Base-by-base conservation (phyloP, 2,329 filamentous ascomycete species). In the Hymenoscyphus albidus region DNA sequence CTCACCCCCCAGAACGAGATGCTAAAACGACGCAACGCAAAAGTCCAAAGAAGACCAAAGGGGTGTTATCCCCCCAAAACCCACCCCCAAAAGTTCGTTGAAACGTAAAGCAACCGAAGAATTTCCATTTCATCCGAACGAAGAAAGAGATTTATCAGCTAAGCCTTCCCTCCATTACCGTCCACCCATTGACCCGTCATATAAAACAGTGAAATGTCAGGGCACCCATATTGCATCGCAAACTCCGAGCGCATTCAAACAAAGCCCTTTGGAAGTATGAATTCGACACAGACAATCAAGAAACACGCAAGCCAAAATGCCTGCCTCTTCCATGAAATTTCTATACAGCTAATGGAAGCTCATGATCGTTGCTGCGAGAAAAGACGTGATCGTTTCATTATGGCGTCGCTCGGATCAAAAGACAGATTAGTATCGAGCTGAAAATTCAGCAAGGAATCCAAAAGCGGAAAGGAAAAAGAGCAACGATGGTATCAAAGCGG, bases 401-500 rank as follows among this genome's bases (percentile, higher is more conserved):
- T 22, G 18, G 44, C 42, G 42, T 44, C 42, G 42, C 16, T 44
- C 16, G 44, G 44, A 13, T 35, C 35, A 13, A 2, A 22, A 58
- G 1, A 16, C 18, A 58, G 18, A 31, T 32, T 31, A 31, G 16
- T n/a, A 58, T 32, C 55, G 27, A n/a, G 16, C 55, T 31, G 16
- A 22, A n/a, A 51, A 44, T 6, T 35, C 4, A 6, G 48, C 18
- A 38, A 42, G n/a, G 58, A 32, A 32, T 31, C 42, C 22, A 55
- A 63, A 32, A 59, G 13, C 16, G 35, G 18, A 16, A n/a, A 40
- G 4, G 12, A 55, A 40, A 42, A 56, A 27, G 18, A 62, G 38
- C 48, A 61, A 61, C 40, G 44, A 61, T 64, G 63, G 63, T 64
- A 64, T 64, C 63, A 64, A 58, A 31, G 48, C 54, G 57, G 16